Base-by-base conservation (phyloP, 2,329 filamentous ascomycete genomes). In the Fusarium algeriense region DNA sequence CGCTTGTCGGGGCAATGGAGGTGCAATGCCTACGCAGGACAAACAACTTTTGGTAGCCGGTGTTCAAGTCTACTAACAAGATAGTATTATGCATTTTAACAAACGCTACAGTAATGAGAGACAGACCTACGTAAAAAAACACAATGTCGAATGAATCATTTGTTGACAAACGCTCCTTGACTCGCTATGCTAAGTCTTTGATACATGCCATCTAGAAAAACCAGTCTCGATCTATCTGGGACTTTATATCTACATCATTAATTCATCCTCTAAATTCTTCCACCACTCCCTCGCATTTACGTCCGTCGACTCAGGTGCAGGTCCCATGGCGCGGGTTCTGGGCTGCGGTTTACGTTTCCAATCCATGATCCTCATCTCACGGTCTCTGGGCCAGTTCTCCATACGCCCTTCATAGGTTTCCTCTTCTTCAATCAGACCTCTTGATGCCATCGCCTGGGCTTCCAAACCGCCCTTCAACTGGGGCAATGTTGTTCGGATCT, bases 181-280 rank as follows among this genome's bases (percentile, higher is more conserved):
- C 40, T 30, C 45, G 37, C n/a, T 57, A 43, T 11, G n/a, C 37
- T 30, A 58, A 37, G 20, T 28, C 34, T 60, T 28, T 50, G 38
- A 60, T 53, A 35, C 23, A 43, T 34, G 23, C 23, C 23, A 37
- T 53, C 54, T 28, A 58, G 37, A 41, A 48, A 37, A 57, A 53
- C 32, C 35, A 26, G 45, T 61, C 53, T 58, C 66, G 46, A 55
- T 63, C 35, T 53, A 54, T 19, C 19, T 14, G 23, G n/a, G 41
- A n/a, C 6, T 12, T 23, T 34, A 17, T 23, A 17, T 20, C 69
- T 78, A 81, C 44, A 69, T 64, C 61, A 78, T 73, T 65, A 81
- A 20, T 41, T 81, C 77, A n/a, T 72, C 60, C 53, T 76, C 77
- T 34, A 81, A 10, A 15, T 41, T 70, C 14, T 65, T 45, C 77